Conservation (phyloP, 2,329 filamentous ascomycete species). For the Epichloe typhina region DNA sequence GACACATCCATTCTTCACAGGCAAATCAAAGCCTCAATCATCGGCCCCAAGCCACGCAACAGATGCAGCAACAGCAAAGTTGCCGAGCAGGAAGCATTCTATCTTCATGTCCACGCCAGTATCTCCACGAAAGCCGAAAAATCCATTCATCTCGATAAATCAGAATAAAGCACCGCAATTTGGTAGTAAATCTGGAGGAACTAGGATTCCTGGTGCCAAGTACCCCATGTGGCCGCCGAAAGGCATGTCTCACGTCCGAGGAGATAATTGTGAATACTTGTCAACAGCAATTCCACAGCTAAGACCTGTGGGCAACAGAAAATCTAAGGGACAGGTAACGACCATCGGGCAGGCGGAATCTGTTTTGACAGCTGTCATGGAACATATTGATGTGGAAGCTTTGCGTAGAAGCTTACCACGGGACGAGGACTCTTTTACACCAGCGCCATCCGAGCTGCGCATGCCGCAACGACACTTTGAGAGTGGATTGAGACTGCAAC, state of each 20-base stretch:
- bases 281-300: not conserved
- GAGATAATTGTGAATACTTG: constrained; percentile 12
- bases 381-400: constrained; percentile 13
- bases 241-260: constrained; percentile 51
- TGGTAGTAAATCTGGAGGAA: constrained; percentile 28
- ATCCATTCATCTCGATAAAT: constrained; percentile 16
- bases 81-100: constrained; percentile 21
- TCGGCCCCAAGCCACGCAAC: constrained; percentile 11
- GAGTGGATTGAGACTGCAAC: constrained; percentile 40
- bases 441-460: constrained; percentile 35
- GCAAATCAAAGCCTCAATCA: constrained; percentile 18
- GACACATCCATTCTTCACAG: constrained; percentile 31
- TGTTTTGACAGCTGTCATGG: constrained; percentile 22
- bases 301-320: constrained; percentile 19
- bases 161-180: constrained; percentile 23
- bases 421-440: constrained; percentile 26
- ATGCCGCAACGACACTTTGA: constrained; percentile 44
- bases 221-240: constrained; percentile 61
- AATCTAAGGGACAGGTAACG: constrained; percentile 36
- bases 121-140: constrained; percentile 32
- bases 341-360: constrained; percentile 28
- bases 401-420: constrained; percentile 17
- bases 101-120: constrained; percentile 41
- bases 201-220: constrained; percentile 52
- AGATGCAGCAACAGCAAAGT: constrained; percentile 11